These are phyloP conservation scores for Capsella rubella DNA, from an alignment of 441 rosid species.

Conservation along the genomic window DNA sequence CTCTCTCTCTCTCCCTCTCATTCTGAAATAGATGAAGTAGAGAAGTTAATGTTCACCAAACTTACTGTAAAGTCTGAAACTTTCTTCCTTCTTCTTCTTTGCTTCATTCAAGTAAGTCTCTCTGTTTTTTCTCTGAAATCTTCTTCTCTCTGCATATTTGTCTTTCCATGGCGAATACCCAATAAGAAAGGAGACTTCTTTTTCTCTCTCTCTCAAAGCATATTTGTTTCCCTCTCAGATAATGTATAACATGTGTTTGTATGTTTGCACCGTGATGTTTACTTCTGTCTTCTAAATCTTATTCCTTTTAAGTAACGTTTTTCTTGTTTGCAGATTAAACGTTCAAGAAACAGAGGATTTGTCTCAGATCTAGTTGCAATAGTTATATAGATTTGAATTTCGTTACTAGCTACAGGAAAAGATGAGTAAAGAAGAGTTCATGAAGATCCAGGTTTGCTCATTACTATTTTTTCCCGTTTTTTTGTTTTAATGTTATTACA, in stretches of 20 bases:
- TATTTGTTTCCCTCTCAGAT: conserved; percentile 27
- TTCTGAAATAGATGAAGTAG: conserved; percentile 66
- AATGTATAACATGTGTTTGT: conserved; percentile 19
- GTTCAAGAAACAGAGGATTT: conserved; percentile 25
- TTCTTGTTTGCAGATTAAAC: conserved; percentile 29
- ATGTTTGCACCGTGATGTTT: conserved; percentile 7
- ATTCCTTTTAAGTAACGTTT: conserved; percentile 18
- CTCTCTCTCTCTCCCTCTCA: conserved; percentile 38
- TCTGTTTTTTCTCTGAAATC: conserved; percentile 21
- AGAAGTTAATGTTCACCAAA: conserved; percentile 58
- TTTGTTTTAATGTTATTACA: neutral
- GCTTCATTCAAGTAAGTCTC: conserved; percentile 47
- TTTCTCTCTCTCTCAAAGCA: conserved; percentile 34
- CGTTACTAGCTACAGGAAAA: conserved; percentile 15
- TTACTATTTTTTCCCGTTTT: neutral
- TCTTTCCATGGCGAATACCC: conserved; percentile 36
- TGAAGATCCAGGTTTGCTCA: conserved; percentile 85
- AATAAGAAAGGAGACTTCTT: conserved; percentile 41
- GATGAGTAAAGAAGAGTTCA: conserved; percentile 97
- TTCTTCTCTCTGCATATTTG: conserved; percentile 41
- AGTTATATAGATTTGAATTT: conserved; percentile 23
- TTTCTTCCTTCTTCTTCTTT: conserved; percentile 42
- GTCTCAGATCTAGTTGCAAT: conserved; percentile 58
- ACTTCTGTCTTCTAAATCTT: conserved; percentile 32
- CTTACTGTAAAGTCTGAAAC: conserved; percentile 44